A percentile compares a stretch with the other conserved stretches of the same genome.
Evolutionary conservation across 78 protist species (phyloP).

Genomic region (Salpingoeca rosetta): DNA sequence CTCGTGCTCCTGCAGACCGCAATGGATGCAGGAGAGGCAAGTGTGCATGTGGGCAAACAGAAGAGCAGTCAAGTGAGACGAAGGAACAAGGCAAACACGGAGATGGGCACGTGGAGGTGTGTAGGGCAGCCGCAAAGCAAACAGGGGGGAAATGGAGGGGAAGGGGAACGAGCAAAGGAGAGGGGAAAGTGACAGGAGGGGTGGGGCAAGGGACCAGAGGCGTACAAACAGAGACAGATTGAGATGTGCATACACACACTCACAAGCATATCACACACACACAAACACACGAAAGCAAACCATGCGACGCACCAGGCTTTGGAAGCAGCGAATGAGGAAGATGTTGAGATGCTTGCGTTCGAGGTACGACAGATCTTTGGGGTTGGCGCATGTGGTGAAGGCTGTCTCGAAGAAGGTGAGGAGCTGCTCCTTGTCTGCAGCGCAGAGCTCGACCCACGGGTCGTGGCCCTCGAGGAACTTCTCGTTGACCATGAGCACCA

Average conservation of each 20-base stretch:
- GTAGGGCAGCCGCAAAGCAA: not conserved
- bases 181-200: too few species aligned
- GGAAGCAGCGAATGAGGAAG: not conserved
- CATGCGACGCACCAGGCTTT: not conserved
- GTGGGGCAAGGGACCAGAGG: too few species aligned
- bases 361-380: not conserved
- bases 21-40: not conserved
- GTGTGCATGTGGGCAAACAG: too few species aligned
- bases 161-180: too few species aligned
- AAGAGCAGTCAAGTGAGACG: too few species aligned
- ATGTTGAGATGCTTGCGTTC: not conserved
- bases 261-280: too few species aligned
- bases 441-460: constrained; percentile 18
- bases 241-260: not conserved
- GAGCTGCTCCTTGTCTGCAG: too few species aligned
- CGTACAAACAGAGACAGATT: not conserved
- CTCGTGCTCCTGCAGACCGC: not conserved
- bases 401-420: too few species aligned
- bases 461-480: constrained; percentile 56
- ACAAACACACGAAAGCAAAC: too few species aligned
- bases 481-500: constrained; percentile 68
- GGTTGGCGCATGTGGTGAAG: too few species aligned
- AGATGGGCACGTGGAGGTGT: not conserved
- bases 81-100: not conserved
- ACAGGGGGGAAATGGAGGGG: too few species aligned